These are phyloP conservation scores for Gossypium turneri DNA, from an alignment of 345 rosid species.

Conservation along the genomic window DNA sequence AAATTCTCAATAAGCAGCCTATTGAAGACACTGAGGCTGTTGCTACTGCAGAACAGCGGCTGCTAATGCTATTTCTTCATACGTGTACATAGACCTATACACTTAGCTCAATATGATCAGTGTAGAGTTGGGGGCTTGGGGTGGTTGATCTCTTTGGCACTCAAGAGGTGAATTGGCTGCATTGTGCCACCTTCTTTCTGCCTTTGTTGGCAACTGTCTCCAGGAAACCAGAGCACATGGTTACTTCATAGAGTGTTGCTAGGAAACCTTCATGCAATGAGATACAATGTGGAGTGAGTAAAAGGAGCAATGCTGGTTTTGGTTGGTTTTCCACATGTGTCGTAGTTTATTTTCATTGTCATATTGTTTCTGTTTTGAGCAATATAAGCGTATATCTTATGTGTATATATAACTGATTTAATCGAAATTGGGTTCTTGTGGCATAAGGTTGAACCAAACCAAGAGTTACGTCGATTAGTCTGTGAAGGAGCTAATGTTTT, in stretches of 20 bases:
- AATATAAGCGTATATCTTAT: background rate
- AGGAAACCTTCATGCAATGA: background rate
- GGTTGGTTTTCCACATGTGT: background rate
- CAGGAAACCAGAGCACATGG: background rate
- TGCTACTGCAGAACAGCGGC: background rate
- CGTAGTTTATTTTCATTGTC: background rate
- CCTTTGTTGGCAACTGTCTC: background rate
- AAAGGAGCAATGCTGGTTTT: background rate
- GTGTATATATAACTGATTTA: background rate
- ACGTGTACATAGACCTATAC: background rate
- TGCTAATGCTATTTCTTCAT: background rate
- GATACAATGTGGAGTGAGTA: background rate
- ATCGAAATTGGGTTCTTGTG: constrained; percentile 38
- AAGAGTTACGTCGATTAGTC: constrained; percentile 81
- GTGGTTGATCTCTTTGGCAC: no score
- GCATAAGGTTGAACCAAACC: constrained; percentile 96
- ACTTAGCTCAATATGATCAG: no score
- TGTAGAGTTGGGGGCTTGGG: no score
- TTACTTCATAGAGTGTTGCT: background rate
- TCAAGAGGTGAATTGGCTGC: background rate
- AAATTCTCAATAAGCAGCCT: no score
- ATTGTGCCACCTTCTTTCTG: background rate
- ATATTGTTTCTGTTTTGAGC: constrained; percentile 1
- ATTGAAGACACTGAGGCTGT: background rate
- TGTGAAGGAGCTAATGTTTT: constrained; percentile 97